Evolutionary conservation across 2,329 filamentous ascomycete genomes (phyloP).

Genomic region (Aspergillus fischeri): DNA sequence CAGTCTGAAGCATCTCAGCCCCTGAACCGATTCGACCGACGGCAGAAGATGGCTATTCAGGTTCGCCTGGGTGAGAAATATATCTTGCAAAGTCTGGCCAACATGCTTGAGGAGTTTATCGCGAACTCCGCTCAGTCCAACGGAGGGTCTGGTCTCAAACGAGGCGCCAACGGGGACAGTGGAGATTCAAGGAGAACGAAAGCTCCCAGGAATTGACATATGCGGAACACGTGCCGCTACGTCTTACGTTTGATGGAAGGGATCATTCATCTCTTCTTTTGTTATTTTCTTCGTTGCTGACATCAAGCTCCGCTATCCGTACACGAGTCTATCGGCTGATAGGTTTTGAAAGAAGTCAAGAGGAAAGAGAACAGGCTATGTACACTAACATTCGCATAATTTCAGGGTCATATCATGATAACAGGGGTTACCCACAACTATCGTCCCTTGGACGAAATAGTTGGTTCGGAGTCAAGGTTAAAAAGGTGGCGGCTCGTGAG

Average conservation of each 20-base stretch:
- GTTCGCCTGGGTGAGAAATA: constrained; percentile 71
- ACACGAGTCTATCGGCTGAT: constrained; percentile 27
- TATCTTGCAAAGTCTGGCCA: constrained; percentile 55
- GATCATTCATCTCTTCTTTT: constrained; percentile 22
- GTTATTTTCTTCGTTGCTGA: constrained; percentile 31
- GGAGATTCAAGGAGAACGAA: constrained; percentile 27
- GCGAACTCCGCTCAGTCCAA: constrained; percentile 4
- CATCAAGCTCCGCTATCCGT: constrained; percentile 37
- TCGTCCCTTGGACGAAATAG: constrained; percentile 10
- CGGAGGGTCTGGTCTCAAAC: constrained; percentile 25
- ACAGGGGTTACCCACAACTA: constrained; percentile 16
- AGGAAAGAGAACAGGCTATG: constrained; percentile 29
- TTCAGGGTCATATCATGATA: constrained; percentile 20
- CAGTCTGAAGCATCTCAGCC: constrained; percentile 27
- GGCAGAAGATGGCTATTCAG: constrained; percentile 57
- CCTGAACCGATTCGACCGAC: constrained; percentile 32
- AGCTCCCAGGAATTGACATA: constrained; percentile 18
- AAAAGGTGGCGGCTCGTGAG: constrained; percentile 2
- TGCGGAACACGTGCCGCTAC: background rate
- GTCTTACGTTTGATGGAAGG: constrained; percentile 6
- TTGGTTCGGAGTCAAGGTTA: constrained; percentile 3
- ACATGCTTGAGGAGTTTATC: constrained; percentile 28
- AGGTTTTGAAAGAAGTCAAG: constrained; percentile 12
- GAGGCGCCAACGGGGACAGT: constrained; percentile 21
- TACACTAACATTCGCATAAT: constrained; percentile 35